Conservation (phyloP, 2,329 filamentous ascomycete species). For the Aspergillus sp. region DNA sequence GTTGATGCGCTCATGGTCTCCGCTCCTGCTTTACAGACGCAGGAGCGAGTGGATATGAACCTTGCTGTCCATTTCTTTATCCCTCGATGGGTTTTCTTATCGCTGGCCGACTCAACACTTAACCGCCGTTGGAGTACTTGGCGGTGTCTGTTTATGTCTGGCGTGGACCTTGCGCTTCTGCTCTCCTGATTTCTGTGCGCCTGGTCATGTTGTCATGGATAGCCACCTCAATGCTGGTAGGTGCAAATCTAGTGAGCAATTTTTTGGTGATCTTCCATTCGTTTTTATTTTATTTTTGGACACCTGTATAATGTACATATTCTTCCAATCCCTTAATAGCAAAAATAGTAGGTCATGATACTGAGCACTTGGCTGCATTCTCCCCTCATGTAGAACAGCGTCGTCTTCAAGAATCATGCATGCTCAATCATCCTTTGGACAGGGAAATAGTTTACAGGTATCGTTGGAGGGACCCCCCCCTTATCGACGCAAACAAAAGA, state of each 20-base stretch:
- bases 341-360: constrained; percentile 16
- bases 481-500: not conserved
- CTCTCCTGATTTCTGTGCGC: not conserved
- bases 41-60: not conserved
- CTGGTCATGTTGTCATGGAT: not conserved
- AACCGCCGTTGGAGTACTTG: constrained; percentile 19
- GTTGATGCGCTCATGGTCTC: not conserved
- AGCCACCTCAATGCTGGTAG: not conserved
- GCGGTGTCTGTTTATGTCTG: constrained; percentile 4
- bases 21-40: not conserved
- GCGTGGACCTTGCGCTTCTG: constrained; percentile 6
- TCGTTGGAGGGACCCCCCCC: not conserved
- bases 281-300: constrained; percentile 8
- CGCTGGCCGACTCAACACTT: constrained; percentile 19
- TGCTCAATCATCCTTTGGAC: not conserved
- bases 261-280: constrained; percentile 11
- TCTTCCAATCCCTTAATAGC: constrained; percentile 10
- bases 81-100: constrained; percentile 9
- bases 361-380: not conserved
- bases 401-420: not conserved
- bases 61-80: constrained; percentile 5
- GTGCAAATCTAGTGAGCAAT: not conserved
- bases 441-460: constrained; percentile 1
- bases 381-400: not conserved
- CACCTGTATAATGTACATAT: constrained; percentile 24